Evolutionary conservation across 2,329 filamentous ascomycete species (phyloP), one percentile per base, ranked within the genome.

Genomic region (Verticillium nubilum): DNA sequence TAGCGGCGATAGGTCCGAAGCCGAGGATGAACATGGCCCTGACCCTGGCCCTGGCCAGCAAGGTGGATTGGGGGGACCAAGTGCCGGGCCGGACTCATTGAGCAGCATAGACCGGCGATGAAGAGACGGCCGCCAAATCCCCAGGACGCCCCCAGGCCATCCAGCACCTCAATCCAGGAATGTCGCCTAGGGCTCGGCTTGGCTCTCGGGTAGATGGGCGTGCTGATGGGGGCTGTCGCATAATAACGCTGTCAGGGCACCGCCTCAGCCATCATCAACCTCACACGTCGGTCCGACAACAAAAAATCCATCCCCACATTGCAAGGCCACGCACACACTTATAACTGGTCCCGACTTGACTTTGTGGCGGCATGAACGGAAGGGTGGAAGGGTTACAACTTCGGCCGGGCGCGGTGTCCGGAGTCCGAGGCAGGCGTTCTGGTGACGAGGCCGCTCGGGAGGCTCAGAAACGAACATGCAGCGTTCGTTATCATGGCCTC

Each of bases 1-100:
- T 58, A 56, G 54, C 56, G 58, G 59, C 61, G 42, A 47, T 47
- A 23, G 42, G 42, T 47, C 42, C 42, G 42, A 47, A 47, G 42
- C 42, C 19, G 42, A 47, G 19, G 42, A 47, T 7, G 42, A 47
- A 13, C n/a, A 23, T n/a, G 42, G 42, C n/a, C 42, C 42, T 47
- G 19, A 19, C n/a, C 42, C n/a, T n/a, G 42, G 42, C n/a, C 42
- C n/a, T 47, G 19, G 42, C 42, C 42, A 47, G n/a, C 42, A 47
- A 23, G 42, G 42, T 47, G 42, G 42, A 47, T 23, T 10, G n/a
- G 19, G 19, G n/a, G 42, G 42, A 10, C n/a, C 42, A 47, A 47
- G 42, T 47, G 42, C 42, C 42, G 42, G 42, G 42, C 42, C 42
- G 42, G 42, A 19, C n/a, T 23, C 42, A 12, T 13, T 25, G 42